phyloP scores from a whole-genome alignment of 768 basidiomycete genomes.

The Neoboletus subvelutipes region DNA sequence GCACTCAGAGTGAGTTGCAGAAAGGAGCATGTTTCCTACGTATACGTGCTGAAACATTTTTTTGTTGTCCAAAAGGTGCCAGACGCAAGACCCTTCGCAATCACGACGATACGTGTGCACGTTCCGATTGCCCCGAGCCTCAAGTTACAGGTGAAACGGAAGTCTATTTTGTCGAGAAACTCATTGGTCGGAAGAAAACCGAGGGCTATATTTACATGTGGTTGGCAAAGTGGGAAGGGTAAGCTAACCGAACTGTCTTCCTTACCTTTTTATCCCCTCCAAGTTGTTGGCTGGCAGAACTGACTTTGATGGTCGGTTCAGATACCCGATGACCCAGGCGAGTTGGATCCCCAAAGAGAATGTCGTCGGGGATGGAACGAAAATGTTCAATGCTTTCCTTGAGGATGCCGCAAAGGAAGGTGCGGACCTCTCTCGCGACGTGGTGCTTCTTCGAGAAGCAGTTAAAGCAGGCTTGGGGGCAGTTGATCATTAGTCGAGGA shows the following conservation, averaged over 20 bases:
- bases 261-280: no score
- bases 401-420: conserved; percentile 20
- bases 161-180: conserved; percentile 26
- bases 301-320: background rate
- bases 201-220: conserved; percentile 20
- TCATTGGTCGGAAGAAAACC: conserved; percentile 26
- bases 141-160: conserved; percentile 6
- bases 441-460: conserved; percentile 27
- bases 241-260: background rate
- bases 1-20: conserved; percentile 10
- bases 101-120: conserved; percentile 17
- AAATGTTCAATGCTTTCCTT: conserved; percentile 18
- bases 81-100: conserved; percentile 11
- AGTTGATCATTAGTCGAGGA: background rate
- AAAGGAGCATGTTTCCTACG: background rate
- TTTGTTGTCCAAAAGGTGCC: conserved; percentile 11
- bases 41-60: background rate
- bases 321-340: conserved; percentile 29
- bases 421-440: conserved; percentile 10
- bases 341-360: conserved; percentile 33
- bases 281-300: background rate
- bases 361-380: conserved; percentile 17
- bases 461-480: conserved; percentile 16
- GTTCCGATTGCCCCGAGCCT: conserved; percentile 27
- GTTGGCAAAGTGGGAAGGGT: conserved; percentile 38